phyloP scores from a whole-genome alignment of 2,329 filamentous ascomycete genomes.

The Leptographium radiaticola region DNA sequence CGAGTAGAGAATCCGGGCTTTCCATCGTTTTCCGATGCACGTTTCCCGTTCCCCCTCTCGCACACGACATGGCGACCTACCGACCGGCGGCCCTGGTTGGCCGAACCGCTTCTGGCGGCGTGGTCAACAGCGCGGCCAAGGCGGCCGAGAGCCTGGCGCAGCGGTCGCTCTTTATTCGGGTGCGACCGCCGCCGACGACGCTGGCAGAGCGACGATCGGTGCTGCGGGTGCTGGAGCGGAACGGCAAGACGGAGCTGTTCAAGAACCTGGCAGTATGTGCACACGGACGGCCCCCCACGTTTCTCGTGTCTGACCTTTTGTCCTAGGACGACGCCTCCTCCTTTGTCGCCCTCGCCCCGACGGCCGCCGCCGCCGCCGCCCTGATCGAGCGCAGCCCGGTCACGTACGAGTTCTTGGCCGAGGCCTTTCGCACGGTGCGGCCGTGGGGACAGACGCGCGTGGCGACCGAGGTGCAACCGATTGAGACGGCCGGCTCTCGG shows the following conservation, averaged over 20 bases:
- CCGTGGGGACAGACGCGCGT: slow-evolving; percentile 9
- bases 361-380: slow-evolving; percentile 22
- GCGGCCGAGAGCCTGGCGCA: slow-evolving; percentile 3
- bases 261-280: slow-evolving; percentile 28
- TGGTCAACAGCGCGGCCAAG: background rate
- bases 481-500: slow-evolving; percentile 8
- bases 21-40: too few species aligned
- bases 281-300: background rate
- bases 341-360: slow-evolving; percentile 36
- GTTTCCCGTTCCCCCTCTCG: background rate
- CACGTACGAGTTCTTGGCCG: slow-evolving; percentile 26
- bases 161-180: slow-evolving; percentile 31
- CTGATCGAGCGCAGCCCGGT: slow-evolving; percentile 35
- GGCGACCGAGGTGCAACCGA: slow-evolving; percentile 10
- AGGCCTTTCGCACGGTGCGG: slow-evolving; percentile 12
- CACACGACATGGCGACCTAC: background rate
- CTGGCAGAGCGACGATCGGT: slow-evolving; percentile 43
- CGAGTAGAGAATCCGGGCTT: too few species aligned
- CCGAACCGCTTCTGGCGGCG: background rate
- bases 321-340: slow-evolving; percentile 30
- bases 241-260: slow-evolving; percentile 39
- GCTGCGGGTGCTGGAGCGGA: slow-evolving; percentile 35
- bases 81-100: background rate
- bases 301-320: background rate
- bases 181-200: slow-evolving; percentile 35